Evolutionary conservation across 2,329 filamentous ascomycete species (phyloP).

Genomic region (Tympanopsis confertula): DNA sequence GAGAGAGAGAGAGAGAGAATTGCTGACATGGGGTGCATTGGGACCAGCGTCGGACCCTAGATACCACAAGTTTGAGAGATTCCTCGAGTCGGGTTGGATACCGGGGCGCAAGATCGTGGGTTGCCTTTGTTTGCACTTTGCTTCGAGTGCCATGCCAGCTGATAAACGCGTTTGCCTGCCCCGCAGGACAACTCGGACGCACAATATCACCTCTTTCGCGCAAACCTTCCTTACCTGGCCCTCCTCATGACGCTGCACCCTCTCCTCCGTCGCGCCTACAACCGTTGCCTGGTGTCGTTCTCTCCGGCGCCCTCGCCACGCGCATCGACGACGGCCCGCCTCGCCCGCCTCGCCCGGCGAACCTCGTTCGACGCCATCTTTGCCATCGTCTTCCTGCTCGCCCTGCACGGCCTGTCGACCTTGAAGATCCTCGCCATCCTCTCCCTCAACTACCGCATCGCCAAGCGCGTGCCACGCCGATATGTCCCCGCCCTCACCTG

Average conservation of each 20-base stretch:
- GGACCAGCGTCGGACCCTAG: conserved; percentile 64
- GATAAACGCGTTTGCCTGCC: conserved; percentile 62
- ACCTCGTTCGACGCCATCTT: conserved; percentile 75
- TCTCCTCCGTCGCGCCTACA: conserved; percentile 61
- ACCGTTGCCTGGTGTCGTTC: conserved; percentile 34
- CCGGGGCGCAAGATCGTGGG: conserved; percentile 77
- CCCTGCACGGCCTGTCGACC: conserved; percentile 74
- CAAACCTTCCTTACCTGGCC: conserved; percentile 73
- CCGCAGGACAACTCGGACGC: conserved; percentile 72
- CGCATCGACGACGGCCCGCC: conserved; percentile 12
- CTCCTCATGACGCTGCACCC: conserved; percentile 69
- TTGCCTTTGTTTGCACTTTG: conserved; percentile 31
- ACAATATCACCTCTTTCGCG: conserved; percentile 76
- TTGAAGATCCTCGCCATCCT: conserved; percentile 75
- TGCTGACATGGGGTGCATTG: background rate
- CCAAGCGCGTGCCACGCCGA: conserved; percentile 55
- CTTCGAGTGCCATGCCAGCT: conserved; percentile 80
- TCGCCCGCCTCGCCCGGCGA: conserved; percentile 54
- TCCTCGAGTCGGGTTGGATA: conserved; percentile 78
- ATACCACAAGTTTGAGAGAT: conserved; percentile 61
- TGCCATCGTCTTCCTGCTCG: conserved; percentile 65
- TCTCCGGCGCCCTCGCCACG: conserved; percentile 12
- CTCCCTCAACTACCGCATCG: conserved; percentile 70
- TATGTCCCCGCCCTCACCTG: conserved; percentile 71
- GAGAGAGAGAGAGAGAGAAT: background rate